Percentiles rank a stretch among this genome's conserved stretches.
These are phyloP conservation scores for Metarhizium rileyi DNA, from an alignment of 2,329 filamentous ascomycete genomes.

Conservation along the genomic window DNA sequence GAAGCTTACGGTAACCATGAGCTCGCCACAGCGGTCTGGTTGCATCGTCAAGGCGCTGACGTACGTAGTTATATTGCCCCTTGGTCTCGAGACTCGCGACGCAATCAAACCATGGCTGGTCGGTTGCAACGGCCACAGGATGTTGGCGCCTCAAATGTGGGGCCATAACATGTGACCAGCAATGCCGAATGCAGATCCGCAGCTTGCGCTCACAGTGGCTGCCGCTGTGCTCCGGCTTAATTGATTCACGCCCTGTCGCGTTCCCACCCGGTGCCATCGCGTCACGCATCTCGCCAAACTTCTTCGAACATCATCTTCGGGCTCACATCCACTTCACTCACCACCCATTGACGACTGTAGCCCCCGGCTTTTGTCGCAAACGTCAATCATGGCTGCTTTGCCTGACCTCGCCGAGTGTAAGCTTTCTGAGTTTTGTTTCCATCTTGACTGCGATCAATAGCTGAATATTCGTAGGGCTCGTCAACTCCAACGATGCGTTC, in stretches of 20 bases:
- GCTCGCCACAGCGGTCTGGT: not conserved
- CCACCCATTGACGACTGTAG: not conserved
- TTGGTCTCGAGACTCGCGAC: constrained; percentile 6
- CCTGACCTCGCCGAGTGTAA: constrained; percentile 25
- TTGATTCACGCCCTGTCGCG: constrained; percentile 17
- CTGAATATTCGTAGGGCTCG: constrained; percentile 37
- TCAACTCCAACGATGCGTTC: constrained; percentile 52
- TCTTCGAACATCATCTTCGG: not conserved
- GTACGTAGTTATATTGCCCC: not conserved
- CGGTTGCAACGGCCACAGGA: not conserved
- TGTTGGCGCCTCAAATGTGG: constrained; percentile 10
- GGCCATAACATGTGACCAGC: constrained; percentile 5
- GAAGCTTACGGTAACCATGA: not conserved
- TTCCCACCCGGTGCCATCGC: constrained; percentile 3
- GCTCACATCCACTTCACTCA: not conserved
- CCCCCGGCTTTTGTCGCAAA: not conserved
- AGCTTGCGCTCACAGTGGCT: not conserved
- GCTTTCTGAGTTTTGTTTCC: constrained; percentile 6
- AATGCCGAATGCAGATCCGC: not conserved
- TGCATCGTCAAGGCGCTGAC: too few relatives aligned
- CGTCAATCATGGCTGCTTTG: constrained; percentile 18
- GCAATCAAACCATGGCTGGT: constrained; percentile 1
- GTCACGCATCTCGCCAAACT: constrained; percentile 7
- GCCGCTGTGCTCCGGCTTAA: constrained; percentile 8
- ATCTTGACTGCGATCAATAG: too few relatives aligned